Evolutionary conservation across 441 rosid genomes (phyloP).

Genomic region (Arabidopsis lyrata): DNA sequence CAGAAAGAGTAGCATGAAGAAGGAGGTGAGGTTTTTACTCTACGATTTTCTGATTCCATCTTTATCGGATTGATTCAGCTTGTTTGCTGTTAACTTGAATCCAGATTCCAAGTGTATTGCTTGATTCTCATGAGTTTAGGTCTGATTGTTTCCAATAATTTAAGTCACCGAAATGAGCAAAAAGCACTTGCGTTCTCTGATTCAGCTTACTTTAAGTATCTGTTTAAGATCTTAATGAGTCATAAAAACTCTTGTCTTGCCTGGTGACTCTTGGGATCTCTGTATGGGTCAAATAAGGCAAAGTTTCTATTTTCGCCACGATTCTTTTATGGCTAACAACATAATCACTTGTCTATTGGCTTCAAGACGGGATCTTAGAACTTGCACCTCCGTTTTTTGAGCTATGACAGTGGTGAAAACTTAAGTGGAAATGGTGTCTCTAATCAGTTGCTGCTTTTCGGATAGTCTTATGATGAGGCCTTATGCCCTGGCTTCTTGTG

Average conservation of each 20-base stretch:
- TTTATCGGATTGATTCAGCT: constrained; percentile 15
- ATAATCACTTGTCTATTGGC: constrained; percentile 6
- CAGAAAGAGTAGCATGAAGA: constrained; percentile 73
- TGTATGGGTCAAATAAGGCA: constrained; percentile 12
- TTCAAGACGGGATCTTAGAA: constrained; percentile 8
- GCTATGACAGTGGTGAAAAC: constrained; percentile 3
- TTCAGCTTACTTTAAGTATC: constrained; percentile 12
- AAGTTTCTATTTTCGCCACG: constrained; percentile 23
- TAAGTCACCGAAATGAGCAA: not conserved
- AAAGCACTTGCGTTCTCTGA: not conserved
- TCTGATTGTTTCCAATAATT: not conserved
- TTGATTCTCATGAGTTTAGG: constrained; percentile 4
- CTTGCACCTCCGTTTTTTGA: constrained; percentile 5
- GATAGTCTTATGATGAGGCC: constrained; percentile 5
- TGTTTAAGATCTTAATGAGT: constrained; percentile 7
- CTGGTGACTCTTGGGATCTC: constrained; percentile 17
- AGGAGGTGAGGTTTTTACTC: constrained; percentile 56
- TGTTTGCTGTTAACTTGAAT: constrained; percentile 7
- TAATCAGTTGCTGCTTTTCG: not conserved
- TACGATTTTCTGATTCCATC: constrained; percentile 3
- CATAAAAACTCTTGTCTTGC: not conserved
- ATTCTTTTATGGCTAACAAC: constrained; percentile 8
- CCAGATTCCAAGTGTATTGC: not conserved
- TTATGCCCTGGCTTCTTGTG: constrained; percentile 1
- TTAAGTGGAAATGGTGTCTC: constrained; percentile 21